Conservation (phyloP, 2,329 filamentous ascomycete species). For the Pestalotiopsis sp. region DNA sequence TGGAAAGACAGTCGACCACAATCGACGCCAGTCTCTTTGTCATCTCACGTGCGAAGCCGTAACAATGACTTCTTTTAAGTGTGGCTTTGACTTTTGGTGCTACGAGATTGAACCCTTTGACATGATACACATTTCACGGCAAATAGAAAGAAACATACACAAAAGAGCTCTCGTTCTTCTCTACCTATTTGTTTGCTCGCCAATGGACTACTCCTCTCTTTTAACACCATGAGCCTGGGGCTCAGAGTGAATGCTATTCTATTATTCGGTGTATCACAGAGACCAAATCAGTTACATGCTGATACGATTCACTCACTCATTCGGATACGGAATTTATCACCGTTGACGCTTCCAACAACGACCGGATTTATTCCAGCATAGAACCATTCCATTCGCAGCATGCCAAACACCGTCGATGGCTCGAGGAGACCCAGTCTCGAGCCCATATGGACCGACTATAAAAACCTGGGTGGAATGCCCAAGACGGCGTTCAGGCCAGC, state of each 20-base stretch:
- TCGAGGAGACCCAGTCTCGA: conserved; percentile 35
- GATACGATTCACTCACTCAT: background rate
- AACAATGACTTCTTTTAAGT: conserved; percentile 5
- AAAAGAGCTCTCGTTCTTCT: background rate
- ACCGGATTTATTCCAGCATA: background rate
- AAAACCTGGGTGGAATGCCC: conserved; percentile 26
- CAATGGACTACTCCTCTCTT: background rate
- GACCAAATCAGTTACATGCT: background rate
- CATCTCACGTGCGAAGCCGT: background rate
- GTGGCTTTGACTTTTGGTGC: background rate
- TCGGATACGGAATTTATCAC: background rate
- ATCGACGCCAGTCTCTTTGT: background rate
- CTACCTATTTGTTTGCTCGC: background rate
- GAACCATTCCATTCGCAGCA: background rate
- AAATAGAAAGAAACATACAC: background rate
- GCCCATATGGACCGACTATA: conserved; percentile 37
- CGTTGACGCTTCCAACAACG: background rate
- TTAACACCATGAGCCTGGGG: background rate
- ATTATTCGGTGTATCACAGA: background rate
- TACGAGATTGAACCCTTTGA: background rate
- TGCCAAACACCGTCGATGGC: background rate
- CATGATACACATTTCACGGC: background rate
- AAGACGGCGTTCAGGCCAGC: conserved; percentile 25
- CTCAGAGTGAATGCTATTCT: background rate
- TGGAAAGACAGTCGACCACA: background rate